Conservation (phyloP, 768 basidiomycete species). For the Tephrocybe sp. region DNA sequence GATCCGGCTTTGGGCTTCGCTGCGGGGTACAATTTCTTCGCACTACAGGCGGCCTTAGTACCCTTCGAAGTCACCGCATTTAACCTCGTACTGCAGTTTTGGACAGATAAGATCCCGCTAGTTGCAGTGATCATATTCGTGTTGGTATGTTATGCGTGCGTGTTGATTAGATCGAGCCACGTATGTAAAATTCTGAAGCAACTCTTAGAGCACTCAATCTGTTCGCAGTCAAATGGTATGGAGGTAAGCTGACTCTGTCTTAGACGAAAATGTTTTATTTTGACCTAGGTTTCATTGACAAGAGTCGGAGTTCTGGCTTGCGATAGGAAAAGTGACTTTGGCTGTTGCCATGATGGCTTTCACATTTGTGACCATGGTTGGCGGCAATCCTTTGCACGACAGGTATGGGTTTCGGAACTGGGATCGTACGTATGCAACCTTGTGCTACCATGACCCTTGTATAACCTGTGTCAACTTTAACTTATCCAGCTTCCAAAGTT, state of each 20-base stretch:
- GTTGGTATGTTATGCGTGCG: constrained; percentile 39
- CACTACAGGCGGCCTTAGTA: constrained; percentile 41
- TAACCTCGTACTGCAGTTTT: constrained; percentile 48
- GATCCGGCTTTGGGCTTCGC: constrained; percentile 56
- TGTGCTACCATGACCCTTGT: neutral
- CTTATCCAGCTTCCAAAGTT: constrained; percentile 36
- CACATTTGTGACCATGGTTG: constrained; percentile 60
- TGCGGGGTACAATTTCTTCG: constrained; percentile 57
- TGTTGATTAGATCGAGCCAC: neutral
- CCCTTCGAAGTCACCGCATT: constrained; percentile 56
- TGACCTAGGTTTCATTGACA: neutral
- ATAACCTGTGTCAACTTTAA: neutral
- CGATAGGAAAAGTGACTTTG: constrained; percentile 47
- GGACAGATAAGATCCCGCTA: constrained; percentile 49
- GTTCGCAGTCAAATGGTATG: constrained; percentile 47
- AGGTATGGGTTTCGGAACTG: constrained; percentile 54
- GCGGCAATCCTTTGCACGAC: constrained; percentile 54
- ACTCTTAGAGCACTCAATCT: constrained; percentile 38
- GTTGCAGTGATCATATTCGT: constrained; percentile 44
- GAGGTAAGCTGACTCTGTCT: constrained; percentile 30
- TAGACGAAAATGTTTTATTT: neutral
- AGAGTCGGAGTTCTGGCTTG: constrained; percentile 59
- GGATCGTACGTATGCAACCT: constrained; percentile 33
- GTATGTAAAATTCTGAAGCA: neutral
- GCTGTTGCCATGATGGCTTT: constrained; percentile 46